These are phyloP conservation scores for Thalassiosira mediterranea DNA, from an alignment of 352 stramenopile species.

Conservation along the genomic window DNA sequence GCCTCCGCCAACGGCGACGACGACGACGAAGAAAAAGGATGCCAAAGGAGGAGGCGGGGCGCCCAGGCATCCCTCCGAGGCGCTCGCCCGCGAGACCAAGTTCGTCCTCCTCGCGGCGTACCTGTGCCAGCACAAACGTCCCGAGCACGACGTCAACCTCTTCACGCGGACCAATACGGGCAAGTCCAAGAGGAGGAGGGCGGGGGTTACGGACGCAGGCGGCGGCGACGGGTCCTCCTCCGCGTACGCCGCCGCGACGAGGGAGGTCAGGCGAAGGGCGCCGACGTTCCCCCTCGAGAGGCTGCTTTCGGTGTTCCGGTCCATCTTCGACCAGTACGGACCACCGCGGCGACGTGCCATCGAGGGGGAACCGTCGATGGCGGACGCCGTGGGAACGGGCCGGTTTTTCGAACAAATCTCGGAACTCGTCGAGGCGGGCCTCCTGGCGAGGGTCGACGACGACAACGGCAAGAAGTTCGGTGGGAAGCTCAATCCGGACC, in stretches of 20 bases:
- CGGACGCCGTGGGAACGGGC: slow-evolving; percentile 37
- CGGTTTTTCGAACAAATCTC: slow-evolving; percentile 50
- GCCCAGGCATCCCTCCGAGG: slow-evolving; percentile 1
- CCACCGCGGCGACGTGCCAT: slow-evolving; percentile 37
- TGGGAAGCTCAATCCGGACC: no score
- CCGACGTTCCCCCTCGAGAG: slow-evolving; percentile 69
- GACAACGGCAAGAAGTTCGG: no score
- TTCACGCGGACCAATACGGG: slow-evolving; percentile 65
- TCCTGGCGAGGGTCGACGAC: slow-evolving; percentile 48
- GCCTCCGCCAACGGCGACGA: no score
- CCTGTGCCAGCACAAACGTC: slow-evolving; percentile 76
- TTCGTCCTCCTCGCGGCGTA: slow-evolving; percentile 71
- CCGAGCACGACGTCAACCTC: slow-evolving; percentile 63
- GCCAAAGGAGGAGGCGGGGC: no score
- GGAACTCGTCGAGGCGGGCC: slow-evolving; percentile 46
- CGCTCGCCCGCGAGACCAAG: slow-evolving; percentile 47
- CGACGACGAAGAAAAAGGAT: no score
- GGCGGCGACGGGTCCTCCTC: no score
- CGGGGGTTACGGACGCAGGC: slow-evolving; percentile 36
- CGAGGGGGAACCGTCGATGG: neutral
- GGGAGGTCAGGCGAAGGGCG: slow-evolving; percentile 41
- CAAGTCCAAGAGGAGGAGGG: slow-evolving; percentile 30
- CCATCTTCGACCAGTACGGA: slow-evolving; percentile 53
- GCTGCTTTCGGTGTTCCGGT: slow-evolving; percentile 70
- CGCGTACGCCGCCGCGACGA: slow-evolving; percentile 37